A percentile compares a stretch with the other conserved stretches of the same genome.
Evolutionary conservation across 129 eudicot genomes (phyloP).

Genomic region (Saussurea involucrata): DNA sequence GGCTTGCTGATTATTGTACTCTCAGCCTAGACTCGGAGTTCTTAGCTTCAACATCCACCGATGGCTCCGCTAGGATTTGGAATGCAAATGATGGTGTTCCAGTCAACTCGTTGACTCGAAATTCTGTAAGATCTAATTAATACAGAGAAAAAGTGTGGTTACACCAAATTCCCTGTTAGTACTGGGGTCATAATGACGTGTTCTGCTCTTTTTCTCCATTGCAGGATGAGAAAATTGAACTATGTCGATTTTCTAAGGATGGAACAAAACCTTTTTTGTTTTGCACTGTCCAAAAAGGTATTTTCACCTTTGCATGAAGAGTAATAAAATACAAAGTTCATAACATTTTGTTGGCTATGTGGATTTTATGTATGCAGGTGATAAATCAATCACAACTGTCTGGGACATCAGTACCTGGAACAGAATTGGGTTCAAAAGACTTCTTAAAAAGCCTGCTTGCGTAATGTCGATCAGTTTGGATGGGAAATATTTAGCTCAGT

Average conservation of each 20-base stretch:
- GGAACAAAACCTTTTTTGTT: slow-evolving; percentile 92
- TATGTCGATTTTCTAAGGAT: slow-evolving; percentile 91
- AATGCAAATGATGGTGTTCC: slow-evolving; percentile 84
- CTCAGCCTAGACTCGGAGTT: slow-evolving; percentile 93
- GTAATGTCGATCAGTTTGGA: slow-evolving; percentile 80
- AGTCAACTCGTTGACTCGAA: slow-evolving; percentile 69
- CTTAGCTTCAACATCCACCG: slow-evolving; percentile 93
- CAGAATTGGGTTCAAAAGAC: slow-evolving; percentile 72
- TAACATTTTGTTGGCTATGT: slow-evolving; percentile 2
- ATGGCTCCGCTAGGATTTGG: slow-evolving; percentile 97
- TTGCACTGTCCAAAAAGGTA: slow-evolving; percentile 84
- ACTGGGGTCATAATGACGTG: slow-evolving; percentile 8
- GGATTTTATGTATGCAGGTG: slow-evolving; percentile 33
- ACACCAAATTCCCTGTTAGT: neutral
- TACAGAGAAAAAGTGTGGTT: neutral
- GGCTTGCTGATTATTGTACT: slow-evolving; percentile 12
- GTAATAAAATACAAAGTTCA: neutral
- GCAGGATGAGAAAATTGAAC: slow-evolving; percentile 89
- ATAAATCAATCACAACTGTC: slow-evolving; percentile 64
- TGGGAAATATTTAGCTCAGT: slow-evolving; percentile 96
- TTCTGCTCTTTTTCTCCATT: slow-evolving; percentile 4
- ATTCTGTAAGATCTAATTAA: slow-evolving; percentile 44
- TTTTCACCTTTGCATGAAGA: slow-evolving; percentile 3
- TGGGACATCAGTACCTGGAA: slow-evolving; percentile 96
- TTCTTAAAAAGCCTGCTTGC: slow-evolving; percentile 80